Base-by-base conservation (phyloP, 2,329 filamentous ascomycete genomes). In the Aspergillus ochraceus region DNA sequence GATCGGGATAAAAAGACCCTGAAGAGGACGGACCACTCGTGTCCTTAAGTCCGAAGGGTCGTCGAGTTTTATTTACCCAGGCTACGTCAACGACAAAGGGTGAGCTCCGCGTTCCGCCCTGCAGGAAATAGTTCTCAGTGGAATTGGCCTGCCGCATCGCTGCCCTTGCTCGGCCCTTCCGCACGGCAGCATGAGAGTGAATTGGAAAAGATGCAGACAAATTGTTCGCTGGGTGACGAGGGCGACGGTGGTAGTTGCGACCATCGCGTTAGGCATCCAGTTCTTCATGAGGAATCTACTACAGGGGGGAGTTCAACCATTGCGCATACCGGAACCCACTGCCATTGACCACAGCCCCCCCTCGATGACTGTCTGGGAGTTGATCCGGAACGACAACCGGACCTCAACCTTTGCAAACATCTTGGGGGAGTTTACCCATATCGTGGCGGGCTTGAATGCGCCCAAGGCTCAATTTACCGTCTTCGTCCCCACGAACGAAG, bases 1-100 rank as follows among this genome's bases (percentile, higher is more conserved):
- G 30, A 32, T 32, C 30, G 30, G 30, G 30, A 32, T 32, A 32
- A 32, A 12, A 10, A 12, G 12, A 6, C 2, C 11, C 14, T 12
- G 36, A 5, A 14, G 11, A 17, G 14, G 36, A 39, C 24, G 4
- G 24, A 24, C 24, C 4, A 4, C 36, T 32, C 30, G 30, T 39
- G 36, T 39, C 11, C 36, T 14, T 39, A 39, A 39, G 36, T 39
- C 36, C 36, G 36, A 39, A 17, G 36, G 36, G 2, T 17, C 36
- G 36, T 39, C 36, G 36, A 14, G 11, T 39, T 39, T 17, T 39
- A 11, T 67, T 30, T 61, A 58, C 19, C 55, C 54, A 19, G 42
- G 56, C 5, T 32, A 32, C 30, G 30, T 67, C 14, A 66, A 62
- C 3, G 61, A 67, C 36, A 68, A 66, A 53, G 66, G 66, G 66